Evolutionary conservation across 352 stramenopile species (phyloP).

Genomic region (Phytopythium kandeliae): DNA sequence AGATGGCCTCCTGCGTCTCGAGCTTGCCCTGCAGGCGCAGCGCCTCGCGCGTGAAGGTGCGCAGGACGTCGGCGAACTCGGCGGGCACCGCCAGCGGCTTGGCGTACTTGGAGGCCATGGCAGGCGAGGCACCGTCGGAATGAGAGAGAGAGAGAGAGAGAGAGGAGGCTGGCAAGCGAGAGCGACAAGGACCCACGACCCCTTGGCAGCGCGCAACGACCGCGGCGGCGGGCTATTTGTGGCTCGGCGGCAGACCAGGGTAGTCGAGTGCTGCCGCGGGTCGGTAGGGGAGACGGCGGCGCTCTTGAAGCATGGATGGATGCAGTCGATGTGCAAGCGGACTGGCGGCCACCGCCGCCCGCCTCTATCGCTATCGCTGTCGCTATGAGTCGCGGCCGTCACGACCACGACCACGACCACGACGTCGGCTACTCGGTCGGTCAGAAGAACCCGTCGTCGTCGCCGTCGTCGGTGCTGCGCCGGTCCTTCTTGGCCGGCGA

Average conservation of each 20-base stretch:
- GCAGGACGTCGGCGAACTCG: conserved; percentile 70
- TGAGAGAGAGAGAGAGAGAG: neutral
- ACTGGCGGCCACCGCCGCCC: too few species aligned
- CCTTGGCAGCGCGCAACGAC: neutral
- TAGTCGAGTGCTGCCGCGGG: too few species aligned
- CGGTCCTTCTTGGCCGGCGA: conserved; percentile 15
- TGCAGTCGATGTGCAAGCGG: too few species aligned
- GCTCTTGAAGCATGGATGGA: too few species aligned
- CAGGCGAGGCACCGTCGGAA: neutral
- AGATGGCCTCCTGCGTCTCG: conserved; percentile 74
- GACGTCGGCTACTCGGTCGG: too few species aligned
- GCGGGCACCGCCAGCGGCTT: conserved; percentile 71
- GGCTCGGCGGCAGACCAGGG: neutral
- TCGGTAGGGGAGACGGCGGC: too few species aligned
- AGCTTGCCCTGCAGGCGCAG: conserved; percentile 79
- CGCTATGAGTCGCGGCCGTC: too few species aligned
- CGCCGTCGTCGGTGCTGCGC: conserved; percentile 6
- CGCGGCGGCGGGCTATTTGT: neutral
- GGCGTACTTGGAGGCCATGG: conserved; percentile 81
- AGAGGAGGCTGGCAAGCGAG: neutral
- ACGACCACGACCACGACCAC: too few species aligned
- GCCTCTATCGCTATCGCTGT: neutral
- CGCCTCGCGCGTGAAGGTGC: conserved; percentile 74
- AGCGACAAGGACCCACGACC: neutral
- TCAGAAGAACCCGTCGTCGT: conserved; percentile 9